Percentiles rank a stretch among this genome's conserved stretches.
phyloP scores from a whole-genome alignment of 768 basidiomycete genomes.

The Dacryopinax primogenitus region DNA sequence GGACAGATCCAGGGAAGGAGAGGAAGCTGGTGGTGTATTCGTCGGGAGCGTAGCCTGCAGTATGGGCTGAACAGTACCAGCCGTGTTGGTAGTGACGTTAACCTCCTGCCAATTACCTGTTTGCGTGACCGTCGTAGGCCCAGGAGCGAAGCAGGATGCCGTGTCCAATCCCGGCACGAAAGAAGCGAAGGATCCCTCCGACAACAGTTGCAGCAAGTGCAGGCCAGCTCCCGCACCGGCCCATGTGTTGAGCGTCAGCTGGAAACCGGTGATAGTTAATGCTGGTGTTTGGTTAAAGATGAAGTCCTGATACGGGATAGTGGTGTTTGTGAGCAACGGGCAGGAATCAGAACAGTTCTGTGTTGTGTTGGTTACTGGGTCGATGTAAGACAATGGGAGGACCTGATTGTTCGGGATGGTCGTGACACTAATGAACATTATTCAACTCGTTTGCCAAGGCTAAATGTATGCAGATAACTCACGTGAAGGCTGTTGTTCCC shows the following conservation, averaged over 20 bases:
- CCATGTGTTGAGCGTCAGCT: slow-evolving; percentile 68
- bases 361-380: slow-evolving; percentile 62
- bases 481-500: slow-evolving; percentile 85
- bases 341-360: slow-evolving; percentile 65
- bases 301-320: slow-evolving; percentile 85
- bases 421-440: slow-evolving; percentile 49
- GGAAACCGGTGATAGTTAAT: slow-evolving; percentile 71
- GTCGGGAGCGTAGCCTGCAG: slow-evolving; percentile 55
- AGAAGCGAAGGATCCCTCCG: slow-evolving; percentile 81
- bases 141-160: slow-evolving; percentile 64
- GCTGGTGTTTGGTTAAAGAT: slow-evolving; percentile 45
- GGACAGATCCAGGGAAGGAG: slow-evolving; percentile 78
- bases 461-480: slow-evolving; percentile 21
- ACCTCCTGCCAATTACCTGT: slow-evolving; percentile 60
- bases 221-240: slow-evolving; percentile 65
- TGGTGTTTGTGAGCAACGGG: slow-evolving; percentile 63
- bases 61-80: slow-evolving; percentile 67
- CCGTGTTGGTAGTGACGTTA: slow-evolving; percentile 53
- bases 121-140: slow-evolving; percentile 50
- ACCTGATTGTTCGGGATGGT: slow-evolving; percentile 83
- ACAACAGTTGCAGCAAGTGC: slow-evolving; percentile 83
- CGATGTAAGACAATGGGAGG: slow-evolving; percentile 60
- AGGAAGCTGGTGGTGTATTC: slow-evolving; percentile 43
- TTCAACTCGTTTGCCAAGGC: slow-evolving; percentile 5
- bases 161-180: slow-evolving; percentile 48